Conservation (phyloP, 306 rosid species). For the Dryas alaskensis region DNA sequence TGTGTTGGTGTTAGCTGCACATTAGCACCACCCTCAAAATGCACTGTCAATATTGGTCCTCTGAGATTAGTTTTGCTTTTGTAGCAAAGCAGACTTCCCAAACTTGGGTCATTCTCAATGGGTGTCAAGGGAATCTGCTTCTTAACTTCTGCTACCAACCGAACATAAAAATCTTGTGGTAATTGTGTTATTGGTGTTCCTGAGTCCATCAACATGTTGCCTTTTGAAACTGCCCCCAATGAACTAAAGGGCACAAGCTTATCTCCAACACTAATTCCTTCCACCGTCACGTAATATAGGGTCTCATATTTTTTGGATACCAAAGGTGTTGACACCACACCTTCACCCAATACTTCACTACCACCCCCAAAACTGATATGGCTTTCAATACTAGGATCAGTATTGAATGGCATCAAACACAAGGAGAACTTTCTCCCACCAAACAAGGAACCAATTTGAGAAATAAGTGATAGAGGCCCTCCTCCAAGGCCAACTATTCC, state of each 20-base stretch:
- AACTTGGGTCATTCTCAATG: constrained; percentile 36
- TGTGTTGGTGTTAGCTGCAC: constrained; percentile 42
- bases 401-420: constrained; percentile 45
- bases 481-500: constrained; percentile 59
- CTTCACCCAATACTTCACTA: constrained; percentile 50
- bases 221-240: constrained; percentile 18
- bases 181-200: constrained; percentile 55
- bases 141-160: constrained; percentile 41
- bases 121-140: constrained; percentile 37
- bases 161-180: constrained; percentile 45
- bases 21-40: constrained; percentile 53
- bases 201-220: constrained; percentile 49
- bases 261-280: constrained; percentile 57
- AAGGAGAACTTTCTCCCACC: constrained; percentile 56
- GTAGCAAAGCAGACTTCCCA: constrained; percentile 56
- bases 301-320: constrained; percentile 30
- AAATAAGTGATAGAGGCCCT: constrained; percentile 50
- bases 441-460: constrained; percentile 38
- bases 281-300: constrained; percentile 33
- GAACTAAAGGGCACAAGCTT: constrained; percentile 37
- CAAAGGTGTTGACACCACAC: constrained; percentile 48
- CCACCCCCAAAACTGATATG: constrained; percentile 46
- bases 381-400: constrained; percentile 40
- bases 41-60: constrained; percentile 45
- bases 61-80: constrained; percentile 30